These are phyloP conservation scores for Arthrobotrys entomopaga DNA, from an alignment of 2,329 filamentous ascomycete species.

Conservation along the genomic window DNA sequence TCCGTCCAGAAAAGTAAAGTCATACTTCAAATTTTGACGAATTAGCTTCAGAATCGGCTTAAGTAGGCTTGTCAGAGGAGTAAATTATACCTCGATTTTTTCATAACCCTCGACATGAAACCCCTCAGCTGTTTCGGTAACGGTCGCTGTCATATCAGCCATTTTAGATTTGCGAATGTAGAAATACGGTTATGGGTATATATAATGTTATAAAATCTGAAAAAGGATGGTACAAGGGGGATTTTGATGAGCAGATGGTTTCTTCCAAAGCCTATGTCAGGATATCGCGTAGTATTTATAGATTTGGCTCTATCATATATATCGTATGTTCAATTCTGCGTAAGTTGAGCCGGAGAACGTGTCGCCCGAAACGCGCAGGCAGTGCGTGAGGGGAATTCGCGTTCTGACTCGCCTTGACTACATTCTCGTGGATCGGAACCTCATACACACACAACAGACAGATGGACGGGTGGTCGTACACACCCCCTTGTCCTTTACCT, in stretches of 20 bases:
- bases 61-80: not conserved
- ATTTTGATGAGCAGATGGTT: not conserved
- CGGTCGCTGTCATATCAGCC: constrained; percentile 65
- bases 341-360: not conserved
- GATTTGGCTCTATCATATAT: not conserved
- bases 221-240: not conserved
- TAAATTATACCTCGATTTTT: constrained; percentile 70
- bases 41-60: not conserved
- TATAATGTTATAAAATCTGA: no score
- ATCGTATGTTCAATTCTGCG: not conserved
- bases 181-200: not conserved
- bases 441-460: not conserved
- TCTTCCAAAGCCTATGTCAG: not conserved
- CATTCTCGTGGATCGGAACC: not conserved
- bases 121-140: constrained; percentile 71
- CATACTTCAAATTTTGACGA: constrained; percentile 64
- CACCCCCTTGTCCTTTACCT: not conserved
- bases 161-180: not conserved
- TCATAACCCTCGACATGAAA: constrained; percentile 79
- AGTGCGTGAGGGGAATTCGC: not conserved
- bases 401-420: not conserved
- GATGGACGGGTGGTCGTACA: not conserved
- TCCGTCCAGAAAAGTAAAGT: constrained; percentile 77
- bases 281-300: not conserved
- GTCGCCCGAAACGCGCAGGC: not conserved